Evolutionary conservation across 2,329 filamentous ascomycete genomes (phyloP), one percentile per base, ranked within the genome.

Genomic region (Capronia coronata): DNA sequence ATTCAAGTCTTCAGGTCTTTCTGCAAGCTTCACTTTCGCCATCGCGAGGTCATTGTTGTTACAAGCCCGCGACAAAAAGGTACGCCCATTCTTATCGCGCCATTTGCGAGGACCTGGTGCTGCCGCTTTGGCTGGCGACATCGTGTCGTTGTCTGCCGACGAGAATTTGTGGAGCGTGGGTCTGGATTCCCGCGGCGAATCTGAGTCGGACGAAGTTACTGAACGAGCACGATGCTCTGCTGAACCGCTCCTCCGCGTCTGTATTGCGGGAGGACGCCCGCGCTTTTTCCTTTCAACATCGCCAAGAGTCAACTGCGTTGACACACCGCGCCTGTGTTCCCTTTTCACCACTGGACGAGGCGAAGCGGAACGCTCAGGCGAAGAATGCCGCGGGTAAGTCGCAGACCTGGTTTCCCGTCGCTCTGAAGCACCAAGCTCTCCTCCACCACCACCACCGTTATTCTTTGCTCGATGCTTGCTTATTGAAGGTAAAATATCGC

Each of bases 31-130:
- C 59, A 80, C 77, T 65, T 86, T 90, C 13, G 87, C 89, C 8
- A 75, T 74, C 1, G 91, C 86, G 48, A 93, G 78, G 63, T 94
- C 87, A 43, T 89, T 88, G 59, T 84, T 83, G 30, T 90, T 87
- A 66, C 89, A 94, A 22, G 91, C 89, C 57, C 90, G 82, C n/a
- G 91, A 89, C 19, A 98, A 75, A 46, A 85, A 79, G 3, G 93
- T 98, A 59, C 94, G 86, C 18, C 93, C 93, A 64, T 94, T 94
- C 47, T 88, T 86, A 68, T 97, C 93, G 18, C 91, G 81, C 63
- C 91, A 85, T 61, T 93, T 91, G 66, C 91, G 94, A 64, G 87
- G 85, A 1, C 80, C 79, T 11, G 34, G 2, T 66, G 27, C 30
- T 19, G 21, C 9, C 66, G 87, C 80, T 60, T 85, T 82, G 59